Percentiles rank a stretch among this genome's conserved stretches.
These are phyloP conservation scores for Nakazawaea ernobii DNA, from an alignment of 805 yeast genomes.

Conservation along the genomic window DNA sequence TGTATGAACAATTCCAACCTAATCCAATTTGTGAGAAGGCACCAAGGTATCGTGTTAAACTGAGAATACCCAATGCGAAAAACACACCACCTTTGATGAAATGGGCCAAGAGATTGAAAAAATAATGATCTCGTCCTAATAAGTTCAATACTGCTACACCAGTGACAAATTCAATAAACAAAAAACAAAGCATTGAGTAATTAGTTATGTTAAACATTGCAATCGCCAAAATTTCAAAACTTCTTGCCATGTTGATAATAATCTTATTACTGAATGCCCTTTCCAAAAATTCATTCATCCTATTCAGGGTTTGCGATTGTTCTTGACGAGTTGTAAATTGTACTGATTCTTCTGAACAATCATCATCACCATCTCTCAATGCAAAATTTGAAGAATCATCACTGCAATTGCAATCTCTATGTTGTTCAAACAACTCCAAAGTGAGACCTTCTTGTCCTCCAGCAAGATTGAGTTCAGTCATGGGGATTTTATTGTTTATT, in stretches of 20 bases:
- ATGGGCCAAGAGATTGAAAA: slow-evolving; percentile 87
- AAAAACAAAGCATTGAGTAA: slow-evolving; percentile 59
- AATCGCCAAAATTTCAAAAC: slow-evolving; percentile 26
- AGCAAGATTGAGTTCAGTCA: slow-evolving; percentile 20
- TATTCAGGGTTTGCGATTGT: slow-evolving; percentile 10
- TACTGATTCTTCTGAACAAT: background rate
- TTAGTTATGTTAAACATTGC: slow-evolving; percentile 47
- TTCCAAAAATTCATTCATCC: slow-evolving; percentile 27
- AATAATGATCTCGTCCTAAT: slow-evolving; percentile 59
- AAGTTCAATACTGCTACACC: slow-evolving; percentile 63
- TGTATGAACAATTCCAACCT: slow-evolving; percentile 72
- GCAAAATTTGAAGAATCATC: slow-evolving; percentile 6
- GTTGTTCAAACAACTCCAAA: slow-evolving; percentile 22
- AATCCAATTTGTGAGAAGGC: slow-evolving; percentile 70
- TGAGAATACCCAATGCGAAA: slow-evolving; percentile 63
- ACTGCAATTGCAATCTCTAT: background rate
- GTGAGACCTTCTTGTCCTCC: slow-evolving; percentile 24
- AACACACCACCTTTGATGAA: slow-evolving; percentile 95
- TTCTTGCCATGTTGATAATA: slow-evolving; percentile 13
- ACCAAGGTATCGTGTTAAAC: slow-evolving; percentile 87
- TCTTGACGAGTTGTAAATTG: no score
- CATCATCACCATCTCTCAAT: slow-evolving; percentile 9
- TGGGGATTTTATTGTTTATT: slow-evolving; percentile 19
- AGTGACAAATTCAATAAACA: slow-evolving; percentile 47
- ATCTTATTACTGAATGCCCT: slow-evolving; percentile 28